Base-by-base conservation (phyloP, 495 filamentous ascomycete genomes). In the Hypoxylon intermedium region DNA sequence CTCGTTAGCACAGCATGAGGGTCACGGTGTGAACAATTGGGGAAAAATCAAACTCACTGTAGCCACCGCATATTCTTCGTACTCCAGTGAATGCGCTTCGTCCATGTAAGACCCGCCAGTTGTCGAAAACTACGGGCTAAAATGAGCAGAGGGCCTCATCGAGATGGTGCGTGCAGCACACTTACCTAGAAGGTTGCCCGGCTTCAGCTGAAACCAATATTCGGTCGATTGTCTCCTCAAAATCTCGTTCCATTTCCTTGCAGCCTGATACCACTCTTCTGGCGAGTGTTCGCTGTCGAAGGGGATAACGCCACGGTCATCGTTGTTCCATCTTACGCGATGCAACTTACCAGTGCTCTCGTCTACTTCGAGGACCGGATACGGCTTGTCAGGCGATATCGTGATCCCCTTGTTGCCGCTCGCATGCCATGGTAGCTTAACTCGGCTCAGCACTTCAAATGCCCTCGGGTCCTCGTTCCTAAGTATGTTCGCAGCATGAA, bases 81-180 rank as follows among this genome's bases (percentile, higher is more conserved):
- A 87, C 88, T 13, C 93, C 93, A 6, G 83, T 88, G 67, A 96
- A 98, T 11, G 84, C 81, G 16, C 83, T 82, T 59, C 93, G 79
- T 2, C 92, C 93, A 72, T 98, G 93, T 41, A 98, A 73, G 52
- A 96, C 90, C 55, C 93, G 82, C 92, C 92, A 97, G 68, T 98
- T 97, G 72, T 98, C 91, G 70, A 98, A 96, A 15, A 96, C 87
- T 91, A 51, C 36, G 18, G 4, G 20, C 36, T 5, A 11, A 20
- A 1, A 37, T 67, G n/a, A 71, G 47, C 16, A 47, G 13, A 38
- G 42, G 46, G 53, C 26, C 38, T 9, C 19, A 15, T 11, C 30
- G 20, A 42, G 6, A 47, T 4, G 16, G 24, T 31, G n/a, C 6
- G 16, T 21, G 24, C 7, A 26, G 24, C 24, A 7, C 24, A 75